Evolutionary conservation across 306 rosid species (phyloP), one percentile per base, ranked within the genome.

Genomic region (Macrotyloma uniflorum): DNA sequence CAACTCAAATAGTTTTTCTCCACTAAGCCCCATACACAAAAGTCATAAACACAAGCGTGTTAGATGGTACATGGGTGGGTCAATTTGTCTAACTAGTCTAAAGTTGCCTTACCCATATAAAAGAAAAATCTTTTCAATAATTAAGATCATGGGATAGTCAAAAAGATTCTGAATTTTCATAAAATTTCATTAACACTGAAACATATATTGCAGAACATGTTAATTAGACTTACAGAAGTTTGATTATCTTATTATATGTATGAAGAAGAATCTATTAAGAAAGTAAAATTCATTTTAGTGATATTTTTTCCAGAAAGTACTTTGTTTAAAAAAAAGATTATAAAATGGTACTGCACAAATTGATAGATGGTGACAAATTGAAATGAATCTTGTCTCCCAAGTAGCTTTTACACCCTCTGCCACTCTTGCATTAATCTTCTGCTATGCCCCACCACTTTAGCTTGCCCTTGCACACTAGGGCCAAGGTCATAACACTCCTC

Each of bases 321-420:
- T 40, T 11, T 40, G 1, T 33, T 33, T 33, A 33, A 6, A 33
- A 33, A 33, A 33, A 33, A 33, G 2, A 6, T 1, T 33, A 33
- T 6, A 6, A 33, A 33, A 33, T 33, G 8, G 1, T 9, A 42
- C 3, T 12, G 86, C 86, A 78, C 81, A 88, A 67, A 72, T 82
- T 79, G 85, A 85, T 86, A 85, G 89, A 90, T 65, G 42, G 33
- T 74, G 89, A 86, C 86, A 74, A 84, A 79, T 19, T 33, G n/a
- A 62, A 59, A 28, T 30, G 28, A 64, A 42, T 55, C 53, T 50
- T 74, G 15, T 58, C 40, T 57, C 75, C 76, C 63, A 72, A 80
- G 80, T 38, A 18, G 66, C 49, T 58, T 73, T 15, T 33, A 36
- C 50, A 65, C 14, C 26, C 28, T 36, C 49, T 65, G 70, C 70